Conservation (phyloP, 2,329 filamentous ascomycete genomes). For the Fusarium napiforme region DNA sequence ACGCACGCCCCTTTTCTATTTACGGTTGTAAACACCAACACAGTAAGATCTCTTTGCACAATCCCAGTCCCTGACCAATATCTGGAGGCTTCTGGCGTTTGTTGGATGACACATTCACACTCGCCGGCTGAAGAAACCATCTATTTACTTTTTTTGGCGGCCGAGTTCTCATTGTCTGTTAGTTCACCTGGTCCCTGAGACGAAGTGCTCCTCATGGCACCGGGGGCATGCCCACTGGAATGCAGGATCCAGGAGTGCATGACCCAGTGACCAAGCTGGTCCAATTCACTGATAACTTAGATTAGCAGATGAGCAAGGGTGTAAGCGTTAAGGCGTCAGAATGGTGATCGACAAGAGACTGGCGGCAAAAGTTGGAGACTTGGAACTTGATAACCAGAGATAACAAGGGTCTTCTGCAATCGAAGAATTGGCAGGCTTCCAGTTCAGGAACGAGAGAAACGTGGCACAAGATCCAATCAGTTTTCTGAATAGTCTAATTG, state of each 20-base stretch:
- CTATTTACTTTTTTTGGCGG: slow-evolving; percentile 12
- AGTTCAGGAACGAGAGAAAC: slow-evolving; percentile 29
- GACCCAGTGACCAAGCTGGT: slow-evolving; percentile 13
- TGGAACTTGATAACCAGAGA: slow-evolving; percentile 30
- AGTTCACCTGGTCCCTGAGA: slow-evolving; percentile 28
- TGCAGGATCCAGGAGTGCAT: slow-evolving; percentile 47
- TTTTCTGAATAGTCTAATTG: slow-evolving; percentile 19
- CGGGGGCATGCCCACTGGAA: slow-evolving; percentile 31
- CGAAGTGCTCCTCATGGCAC: slow-evolving; percentile 13
- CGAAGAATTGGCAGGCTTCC: slow-evolving; percentile 21
- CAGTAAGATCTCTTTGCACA: slow-evolving; percentile 7
- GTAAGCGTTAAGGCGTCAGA: slow-evolving; percentile 15
- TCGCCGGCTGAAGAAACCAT: slow-evolving; percentile 29
- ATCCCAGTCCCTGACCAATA: slow-evolving; percentile 11
- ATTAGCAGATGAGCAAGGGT: slow-evolving; percentile 28
- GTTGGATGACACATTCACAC: slow-evolving; percentile 4
- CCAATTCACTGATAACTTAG: slow-evolving; percentile 35
- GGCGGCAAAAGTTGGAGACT: slow-evolving; percentile 34
- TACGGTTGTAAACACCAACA: slow-evolving; percentile 18
- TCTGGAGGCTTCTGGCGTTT: slow-evolving; percentile 29
- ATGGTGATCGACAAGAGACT: slow-evolving; percentile 33
- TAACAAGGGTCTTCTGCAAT: slow-evolving; percentile 22
- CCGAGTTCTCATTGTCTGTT: background rate
- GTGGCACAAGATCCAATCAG: slow-evolving; percentile 17
- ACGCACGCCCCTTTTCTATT: slow-evolving; percentile 38